Evolutionary conservation across 2,329 filamentous ascomycete species (phyloP).

Genomic region (Amylocarpus encephaloides): DNA sequence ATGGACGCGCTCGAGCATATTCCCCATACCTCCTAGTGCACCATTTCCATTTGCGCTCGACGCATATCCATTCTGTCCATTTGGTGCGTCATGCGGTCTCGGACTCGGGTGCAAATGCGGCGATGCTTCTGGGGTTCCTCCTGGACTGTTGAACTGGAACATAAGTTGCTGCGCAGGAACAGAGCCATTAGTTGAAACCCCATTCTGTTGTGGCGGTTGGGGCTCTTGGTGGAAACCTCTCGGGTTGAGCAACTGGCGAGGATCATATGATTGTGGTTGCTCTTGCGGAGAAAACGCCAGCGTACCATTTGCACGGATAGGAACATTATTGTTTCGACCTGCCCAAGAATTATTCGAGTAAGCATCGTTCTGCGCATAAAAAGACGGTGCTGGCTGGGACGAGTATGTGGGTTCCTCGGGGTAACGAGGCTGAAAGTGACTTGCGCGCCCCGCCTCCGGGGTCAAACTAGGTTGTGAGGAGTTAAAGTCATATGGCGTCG

Average conservation of each 20-base stretch:
- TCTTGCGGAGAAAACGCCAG: slow-evolving; percentile 11
- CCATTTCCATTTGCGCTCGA: slow-evolving; percentile 17
- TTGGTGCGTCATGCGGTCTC: slow-evolving; percentile 2
- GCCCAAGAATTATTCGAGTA: slow-evolving; percentile 16
- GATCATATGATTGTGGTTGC: slow-evolving; percentile 33
- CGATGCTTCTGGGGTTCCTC: slow-evolving; percentile 10
- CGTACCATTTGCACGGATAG: slow-evolving; percentile 17
- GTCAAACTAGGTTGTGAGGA: slow-evolving; percentile 1
- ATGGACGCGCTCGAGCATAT: slow-evolving; percentile 70
- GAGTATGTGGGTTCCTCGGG: background rate
- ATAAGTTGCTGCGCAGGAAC: slow-evolving; percentile 17
- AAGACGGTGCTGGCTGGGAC: background rate
- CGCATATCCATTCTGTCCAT: slow-evolving; percentile 19
- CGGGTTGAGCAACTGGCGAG: slow-evolving; percentile 38
- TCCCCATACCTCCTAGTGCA: slow-evolving; percentile 41
- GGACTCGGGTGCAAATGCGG: slow-evolving; percentile 6
- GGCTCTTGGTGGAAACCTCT: slow-evolving; percentile 28
- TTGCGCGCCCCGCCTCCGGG: slow-evolving; percentile 5
- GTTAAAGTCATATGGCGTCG: slow-evolving; percentile 8
- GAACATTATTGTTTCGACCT: slow-evolving; percentile 24
- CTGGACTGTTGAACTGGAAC: slow-evolving; percentile 31
- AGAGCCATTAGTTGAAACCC: slow-evolving; percentile 5
- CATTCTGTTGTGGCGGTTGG: slow-evolving; percentile 16
- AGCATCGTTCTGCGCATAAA: slow-evolving; percentile 19
- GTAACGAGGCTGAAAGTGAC: slow-evolving; percentile 18